phyloP scores from a whole-genome alignment of 305 asterid genomes.

The Stenogyne calaminthoides region DNA sequence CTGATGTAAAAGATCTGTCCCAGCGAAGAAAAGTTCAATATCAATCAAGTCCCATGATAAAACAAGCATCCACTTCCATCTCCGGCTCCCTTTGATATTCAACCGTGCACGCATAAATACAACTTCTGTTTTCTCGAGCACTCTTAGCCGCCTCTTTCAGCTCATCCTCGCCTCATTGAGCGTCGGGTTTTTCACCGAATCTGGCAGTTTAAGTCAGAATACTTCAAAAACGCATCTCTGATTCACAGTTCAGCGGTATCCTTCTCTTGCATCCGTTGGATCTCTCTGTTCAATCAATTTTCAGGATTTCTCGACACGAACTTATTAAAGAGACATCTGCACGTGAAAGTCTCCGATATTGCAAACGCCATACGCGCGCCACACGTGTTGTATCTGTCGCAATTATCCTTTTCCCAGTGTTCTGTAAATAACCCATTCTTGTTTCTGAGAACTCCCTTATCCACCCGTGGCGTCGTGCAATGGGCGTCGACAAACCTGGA shows the following conservation, averaged over 20 bases:
- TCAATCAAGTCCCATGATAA: too few species aligned
- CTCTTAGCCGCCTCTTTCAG: background rate
- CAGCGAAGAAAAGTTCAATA: too few species aligned
- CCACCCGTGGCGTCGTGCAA: too few species aligned
- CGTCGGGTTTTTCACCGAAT: background rate
- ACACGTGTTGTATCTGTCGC: too few species aligned
- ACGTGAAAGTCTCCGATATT: background rate
- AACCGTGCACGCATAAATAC: background rate
- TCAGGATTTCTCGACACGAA: background rate
- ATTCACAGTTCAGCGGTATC: background rate
- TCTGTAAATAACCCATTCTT: too few species aligned
- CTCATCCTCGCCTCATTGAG: background rate
- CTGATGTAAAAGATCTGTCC: too few species aligned
- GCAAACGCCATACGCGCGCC: too few species aligned
- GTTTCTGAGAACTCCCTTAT: too few species aligned
- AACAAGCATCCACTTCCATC: too few species aligned
- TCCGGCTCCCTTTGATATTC: background rate
- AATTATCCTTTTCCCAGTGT: too few species aligned
- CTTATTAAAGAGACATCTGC: background rate
- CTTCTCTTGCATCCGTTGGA: background rate
- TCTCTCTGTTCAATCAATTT: background rate
- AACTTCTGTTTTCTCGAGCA: conserved; percentile 11
- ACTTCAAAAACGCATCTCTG: background rate
- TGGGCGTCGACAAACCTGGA: too few species aligned
- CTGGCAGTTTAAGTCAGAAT: conserved; percentile 17